phyloP scores from a whole-genome alignment of 805 yeast genomes.

The Kuraishia piskuri region DNA sequence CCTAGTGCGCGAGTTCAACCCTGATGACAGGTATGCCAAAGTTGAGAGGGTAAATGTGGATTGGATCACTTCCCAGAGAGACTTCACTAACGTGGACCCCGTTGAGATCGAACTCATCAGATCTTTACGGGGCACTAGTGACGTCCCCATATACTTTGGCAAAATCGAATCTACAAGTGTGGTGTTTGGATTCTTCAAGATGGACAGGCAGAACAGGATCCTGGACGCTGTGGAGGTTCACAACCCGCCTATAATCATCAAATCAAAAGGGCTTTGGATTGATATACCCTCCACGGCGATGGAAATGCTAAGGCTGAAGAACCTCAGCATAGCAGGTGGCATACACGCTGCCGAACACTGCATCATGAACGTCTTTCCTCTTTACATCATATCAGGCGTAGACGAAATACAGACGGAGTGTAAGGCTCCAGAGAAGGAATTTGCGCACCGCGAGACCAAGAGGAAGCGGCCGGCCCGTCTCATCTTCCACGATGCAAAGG shows the following conservation, averaged over 20 bases:
- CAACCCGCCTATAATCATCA: conserved; percentile 68
- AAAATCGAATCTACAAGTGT: conserved; percentile 58
- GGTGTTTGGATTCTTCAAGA: conserved; percentile 91
- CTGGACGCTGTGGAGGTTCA: conserved; percentile 89
- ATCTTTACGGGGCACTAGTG: conserved; percentile 36
- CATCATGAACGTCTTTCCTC: conserved; percentile 68
- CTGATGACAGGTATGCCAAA: conserved; percentile 72
- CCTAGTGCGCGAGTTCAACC: conserved; percentile 73
- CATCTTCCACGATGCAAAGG: conserved; percentile 76
- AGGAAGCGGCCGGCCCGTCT: conserved; percentile 83
- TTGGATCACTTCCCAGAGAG: conserved; percentile 89
- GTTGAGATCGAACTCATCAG: conserved; percentile 56
- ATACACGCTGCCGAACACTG: conserved; percentile 97
- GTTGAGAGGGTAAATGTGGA: conserved; percentile 88
- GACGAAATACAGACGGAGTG: conserved; percentile 89
- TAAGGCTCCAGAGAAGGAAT: conserved; percentile 95
- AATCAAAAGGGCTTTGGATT: conserved; percentile 85
- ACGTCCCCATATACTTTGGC: conserved; percentile 68
- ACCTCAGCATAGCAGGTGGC: conserved; percentile 73
- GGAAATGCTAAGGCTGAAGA: conserved; percentile 45
- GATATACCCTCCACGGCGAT: conserved; percentile 69
- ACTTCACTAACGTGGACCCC: conserved; percentile 91
- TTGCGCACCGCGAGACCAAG: conserved; percentile 62
- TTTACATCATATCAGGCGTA: conserved; percentile 60
- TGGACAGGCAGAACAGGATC: conserved; percentile 69